Conservation (phyloP, 192 early-diverging fungal species). For the Backusella macrospora region DNA sequence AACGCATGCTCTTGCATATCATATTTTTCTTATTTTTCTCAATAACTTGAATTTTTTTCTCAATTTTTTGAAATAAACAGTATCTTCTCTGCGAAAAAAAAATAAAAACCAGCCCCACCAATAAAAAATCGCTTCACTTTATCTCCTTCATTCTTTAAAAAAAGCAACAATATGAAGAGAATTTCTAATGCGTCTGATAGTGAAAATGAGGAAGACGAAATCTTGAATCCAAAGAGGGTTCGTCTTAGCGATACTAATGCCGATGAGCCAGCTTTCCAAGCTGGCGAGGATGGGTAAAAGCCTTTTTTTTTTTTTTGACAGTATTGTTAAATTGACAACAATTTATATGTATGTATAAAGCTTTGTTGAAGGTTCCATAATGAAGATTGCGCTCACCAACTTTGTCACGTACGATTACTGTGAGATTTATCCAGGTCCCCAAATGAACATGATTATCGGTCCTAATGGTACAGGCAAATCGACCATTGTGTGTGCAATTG, state of each 20-base stretch:
- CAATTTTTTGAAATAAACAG: no score
- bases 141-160: neutral
- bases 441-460: slow-evolving; percentile 98
- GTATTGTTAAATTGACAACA: neutral
- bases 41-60: no score
- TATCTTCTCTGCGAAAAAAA: no score
- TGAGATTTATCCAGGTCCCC: slow-evolving; percentile 85
- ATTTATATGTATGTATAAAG: slow-evolving; percentile 26
- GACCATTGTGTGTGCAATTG: slow-evolving; percentile 94
- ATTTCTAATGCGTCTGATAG: neutral
- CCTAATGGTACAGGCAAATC: slow-evolving; percentile 97
- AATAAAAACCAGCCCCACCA: no score
- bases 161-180: neutral
- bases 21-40: no score
- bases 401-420: slow-evolving; percentile 96
- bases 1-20: no score
- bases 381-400: slow-evolving; percentile 76
- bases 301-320: neutral
- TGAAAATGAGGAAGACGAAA: neutral
- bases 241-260: neutral
- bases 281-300: slow-evolving; percentile 1
- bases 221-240: neutral
- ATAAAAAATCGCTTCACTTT: neutral
- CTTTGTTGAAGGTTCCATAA: slow-evolving; percentile 67
- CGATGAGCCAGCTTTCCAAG: neutral